phyloP scores from a whole-genome alignment of 306 rosid species.

The Prunus padus region DNA sequence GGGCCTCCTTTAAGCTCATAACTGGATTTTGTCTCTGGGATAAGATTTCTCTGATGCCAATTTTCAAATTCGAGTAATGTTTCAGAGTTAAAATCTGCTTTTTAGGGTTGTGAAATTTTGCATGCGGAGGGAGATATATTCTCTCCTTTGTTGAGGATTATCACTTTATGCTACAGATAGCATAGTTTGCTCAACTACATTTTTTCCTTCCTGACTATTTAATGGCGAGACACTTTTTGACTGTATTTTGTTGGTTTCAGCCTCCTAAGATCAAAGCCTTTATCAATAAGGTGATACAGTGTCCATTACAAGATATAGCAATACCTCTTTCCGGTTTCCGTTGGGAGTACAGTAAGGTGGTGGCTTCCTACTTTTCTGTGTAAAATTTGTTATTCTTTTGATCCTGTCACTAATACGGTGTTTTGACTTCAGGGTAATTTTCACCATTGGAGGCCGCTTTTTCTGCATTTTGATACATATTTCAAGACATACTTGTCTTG shows the following conservation, averaged over 20 bases:
- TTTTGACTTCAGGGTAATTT: conserved; percentile 77
- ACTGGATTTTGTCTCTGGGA: background rate
- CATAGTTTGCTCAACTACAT: background rate
- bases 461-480: conserved; percentile 88
- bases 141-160: background rate
- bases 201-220: background rate
- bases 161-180: background rate
- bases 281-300: conserved; percentile 85
- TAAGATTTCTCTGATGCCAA: background rate
- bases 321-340: conserved; percentile 91
- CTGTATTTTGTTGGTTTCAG: conserved; percentile 53
- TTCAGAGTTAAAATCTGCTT: background rate
- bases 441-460: conserved; percentile 94
- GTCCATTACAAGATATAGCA: conserved; percentile 92
- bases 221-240: background rate
- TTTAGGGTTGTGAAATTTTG: background rate
- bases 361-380: conserved; percentile 12
- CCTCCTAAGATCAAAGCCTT: conserved; percentile 87
- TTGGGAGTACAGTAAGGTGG: conserved; percentile 95
- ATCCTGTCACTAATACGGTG: conserved; percentile 23
- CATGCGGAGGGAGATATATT: background rate
- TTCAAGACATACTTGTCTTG: conserved; percentile 80
- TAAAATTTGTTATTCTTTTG: conserved; percentile 6
- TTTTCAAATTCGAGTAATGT: background rate
- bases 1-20: background rate